phyloP scores from a whole-genome alignment of 345 rosid genomes.

The Litchi chinensis region DNA sequence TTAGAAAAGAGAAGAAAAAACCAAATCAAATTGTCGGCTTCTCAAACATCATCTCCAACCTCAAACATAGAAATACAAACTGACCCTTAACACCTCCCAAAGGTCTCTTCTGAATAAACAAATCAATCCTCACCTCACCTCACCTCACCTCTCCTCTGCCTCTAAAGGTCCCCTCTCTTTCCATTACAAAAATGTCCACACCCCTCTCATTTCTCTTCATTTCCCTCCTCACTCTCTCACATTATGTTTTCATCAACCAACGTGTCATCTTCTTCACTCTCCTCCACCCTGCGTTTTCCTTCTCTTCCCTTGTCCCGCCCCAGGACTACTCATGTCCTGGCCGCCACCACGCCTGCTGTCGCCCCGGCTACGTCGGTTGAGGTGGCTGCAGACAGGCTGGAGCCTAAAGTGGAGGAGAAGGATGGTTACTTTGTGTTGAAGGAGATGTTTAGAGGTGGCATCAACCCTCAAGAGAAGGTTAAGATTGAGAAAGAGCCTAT shows the following conservation, averaged over 20 bases:
- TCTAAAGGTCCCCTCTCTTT: constrained; percentile 27
- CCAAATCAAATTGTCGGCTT: neutral
- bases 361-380: constrained; percentile 27
- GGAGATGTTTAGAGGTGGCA: constrained; percentile 82
- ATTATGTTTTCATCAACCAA: neutral
- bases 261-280: constrained; percentile 52
- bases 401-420: constrained; percentile 77
- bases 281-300: constrained; percentile 54
- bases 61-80: constrained; percentile 4
- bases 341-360: constrained; percentile 30
- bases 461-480: constrained; percentile 85
- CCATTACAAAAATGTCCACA: constrained; percentile 54
- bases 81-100: constrained; percentile 64
- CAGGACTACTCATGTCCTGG: constrained; percentile 38
- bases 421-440: constrained; percentile 80
- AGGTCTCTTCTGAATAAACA: constrained; percentile 25
- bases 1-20: neutral
- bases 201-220: constrained; percentile 9
- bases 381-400: constrained; percentile 64
- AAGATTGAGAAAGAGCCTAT: constrained; percentile 88
- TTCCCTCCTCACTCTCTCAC: constrained; percentile 8
- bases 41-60: neutral
- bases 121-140: neutral
- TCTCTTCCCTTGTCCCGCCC: constrained; percentile 42
- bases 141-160: constrained; percentile 12